phyloP scores from a whole-genome alignment of 2,329 filamentous ascomycete species.

The Colletotrichum navitas region DNA sequence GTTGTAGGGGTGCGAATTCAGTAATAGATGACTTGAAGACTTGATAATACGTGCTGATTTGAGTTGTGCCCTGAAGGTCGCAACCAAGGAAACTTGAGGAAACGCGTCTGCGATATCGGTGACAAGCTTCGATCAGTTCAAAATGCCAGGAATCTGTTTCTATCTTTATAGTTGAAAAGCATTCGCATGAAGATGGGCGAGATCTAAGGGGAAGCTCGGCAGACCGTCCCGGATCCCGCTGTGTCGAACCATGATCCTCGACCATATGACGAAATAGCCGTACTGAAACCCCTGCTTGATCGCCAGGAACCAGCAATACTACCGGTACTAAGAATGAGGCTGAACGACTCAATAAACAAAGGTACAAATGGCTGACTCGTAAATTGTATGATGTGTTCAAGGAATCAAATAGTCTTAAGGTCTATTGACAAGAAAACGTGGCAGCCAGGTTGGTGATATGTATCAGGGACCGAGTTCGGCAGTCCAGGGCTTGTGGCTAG shows the following conservation, averaged over 20 bases:
- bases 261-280: slow-evolving; percentile 4
- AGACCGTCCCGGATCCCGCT: no score
- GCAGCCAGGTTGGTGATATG: slow-evolving; percentile 35
- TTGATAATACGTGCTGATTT: neutral
- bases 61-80: neutral
- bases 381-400: slow-evolving; percentile 15
- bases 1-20: neutral
- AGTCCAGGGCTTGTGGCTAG: neutral
- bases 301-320: slow-evolving; percentile 9
- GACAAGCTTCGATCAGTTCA: no score
- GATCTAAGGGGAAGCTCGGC: neutral
- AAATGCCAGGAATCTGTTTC: neutral
- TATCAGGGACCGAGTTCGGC: neutral
- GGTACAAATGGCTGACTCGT: slow-evolving; percentile 7
- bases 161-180: neutral
- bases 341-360: neutral
- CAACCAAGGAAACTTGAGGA: neutral
- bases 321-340: slow-evolving; percentile 1
- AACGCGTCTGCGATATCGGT: no score
- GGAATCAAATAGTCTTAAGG: slow-evolving; percentile 38
- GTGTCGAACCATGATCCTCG: slow-evolving; percentile 12
- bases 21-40: neutral
- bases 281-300: slow-evolving; percentile 12
- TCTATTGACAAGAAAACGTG: slow-evolving; percentile 43
- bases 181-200: neutral